Evolutionary conservation across 2,329 filamentous ascomycete genomes (phyloP), one percentile per base, ranked within the genome.

Genomic region (Penicillium polonicum): DNA sequence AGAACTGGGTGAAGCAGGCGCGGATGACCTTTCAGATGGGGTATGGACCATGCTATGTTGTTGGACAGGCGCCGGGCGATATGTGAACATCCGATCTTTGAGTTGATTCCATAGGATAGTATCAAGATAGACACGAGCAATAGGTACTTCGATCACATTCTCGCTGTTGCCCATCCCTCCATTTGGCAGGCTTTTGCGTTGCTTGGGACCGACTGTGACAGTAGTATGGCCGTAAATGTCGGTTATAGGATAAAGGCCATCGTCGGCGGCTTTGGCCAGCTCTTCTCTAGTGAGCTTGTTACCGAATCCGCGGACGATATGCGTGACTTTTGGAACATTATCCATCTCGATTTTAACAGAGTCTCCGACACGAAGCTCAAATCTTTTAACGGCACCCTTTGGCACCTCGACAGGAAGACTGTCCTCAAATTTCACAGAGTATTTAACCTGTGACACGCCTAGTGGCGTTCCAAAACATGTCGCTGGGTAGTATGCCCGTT

Each of bases 401-500:
- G 74, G 67, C 4, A 81, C 70, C 25, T 76, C 76, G 48, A 77
- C 69, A 5, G 75, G 72, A 21, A 62, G 63, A 54, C 74, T 76
- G 50, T 79, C 78, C 61, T 78, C 77, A 59, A 80, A 81, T 48
- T 75, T 72, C 25, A 81, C 73, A 15, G 74, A 69, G 63, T 81
- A 80, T 31, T 77, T 78, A 38, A 65, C 65, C 50, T 78, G 73
- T 0, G 71, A 65, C 12, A 73, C 69, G 3, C 70, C 66, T 44
- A 74, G 69, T 21, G 79, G 73, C 17, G 71, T 73, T 3, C 80
- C 81, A 35, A 85, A 69, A 63, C 80, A 87, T n/a, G 79, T 83
- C 9, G 82, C 85, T 48, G 85, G 83, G 66, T 85, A 86, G 67
- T 82, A 87, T n/a, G 74, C 77, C 52, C 79, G 78, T 48, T 76